phyloP scores from a whole-genome alignment of 164 flowering plant species.

The Dillenia turbinata region DNA sequence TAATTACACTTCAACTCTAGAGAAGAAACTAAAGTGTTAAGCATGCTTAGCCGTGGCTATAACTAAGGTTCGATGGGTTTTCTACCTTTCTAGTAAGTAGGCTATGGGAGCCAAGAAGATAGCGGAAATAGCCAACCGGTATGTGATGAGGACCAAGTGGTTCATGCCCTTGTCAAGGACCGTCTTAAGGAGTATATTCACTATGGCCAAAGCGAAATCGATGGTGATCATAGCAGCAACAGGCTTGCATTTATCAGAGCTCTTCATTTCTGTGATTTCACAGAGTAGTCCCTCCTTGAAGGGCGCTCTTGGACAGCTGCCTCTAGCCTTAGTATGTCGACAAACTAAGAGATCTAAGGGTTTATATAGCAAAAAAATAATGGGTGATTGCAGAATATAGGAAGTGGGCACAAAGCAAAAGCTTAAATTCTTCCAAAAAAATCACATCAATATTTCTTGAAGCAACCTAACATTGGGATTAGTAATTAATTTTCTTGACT shows the following conservation, averaged over 20 bases:
- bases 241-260: conserved; percentile 46
- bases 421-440: conserved; percentile 34
- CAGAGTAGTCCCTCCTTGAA: background rate
- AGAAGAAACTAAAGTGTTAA: background rate
- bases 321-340: conserved; percentile 2
- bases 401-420: conserved; percentile 40
- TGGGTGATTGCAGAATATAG: conserved; percentile 12
- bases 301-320: background rate
- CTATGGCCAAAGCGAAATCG: conserved; percentile 48
- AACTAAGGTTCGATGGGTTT: too few species aligned
- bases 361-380: conserved; percentile 13
- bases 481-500: conserved; percentile 21
- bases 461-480: conserved; percentile 25
- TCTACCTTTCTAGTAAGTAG: conserved; percentile 65
- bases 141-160: conserved; percentile 52
- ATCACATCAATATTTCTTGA: conserved; percentile 39
- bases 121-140: conserved; percentile 45
- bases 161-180: conserved; percentile 55
- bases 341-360: conserved; percentile 1
- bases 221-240: conserved; percentile 46
- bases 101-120: conserved; percentile 64
- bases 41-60: too few species aligned
- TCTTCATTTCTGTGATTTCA: conserved; percentile 26
- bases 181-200: conserved; percentile 65
- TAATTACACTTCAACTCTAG: background rate